Percentiles rank a stretch among this genome's conserved stretches.
Conservation (phyloP, 257 asterid species). For the Solanum etuberosum region DNA sequence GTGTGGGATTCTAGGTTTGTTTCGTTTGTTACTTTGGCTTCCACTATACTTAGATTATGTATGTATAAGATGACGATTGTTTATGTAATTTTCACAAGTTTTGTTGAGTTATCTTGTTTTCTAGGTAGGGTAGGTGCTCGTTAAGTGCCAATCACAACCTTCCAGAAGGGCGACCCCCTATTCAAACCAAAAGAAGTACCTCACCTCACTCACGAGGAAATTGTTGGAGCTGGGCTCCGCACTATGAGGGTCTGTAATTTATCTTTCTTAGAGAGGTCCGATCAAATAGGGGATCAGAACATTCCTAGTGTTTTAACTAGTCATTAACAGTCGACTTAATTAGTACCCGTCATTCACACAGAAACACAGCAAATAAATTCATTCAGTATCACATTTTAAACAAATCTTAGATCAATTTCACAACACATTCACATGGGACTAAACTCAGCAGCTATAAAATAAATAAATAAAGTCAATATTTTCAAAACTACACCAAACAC, state of each 20-base stretch:
- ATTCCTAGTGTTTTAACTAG: not conserved
- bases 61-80: not conserved
- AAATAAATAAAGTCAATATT: not conserved
- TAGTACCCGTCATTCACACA: not conserved
- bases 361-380: not conserved
- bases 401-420: conserved; percentile 1
- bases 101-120: not conserved
- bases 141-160: not conserved
- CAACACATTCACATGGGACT: not conserved
- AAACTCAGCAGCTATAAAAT: not conserved
- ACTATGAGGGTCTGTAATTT: not conserved
- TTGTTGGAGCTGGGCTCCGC: not conserved
- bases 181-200: not conserved
- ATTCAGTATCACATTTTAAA: not conserved
- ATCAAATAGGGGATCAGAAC: not conserved
- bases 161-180: not conserved
- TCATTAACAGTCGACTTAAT: not conserved
- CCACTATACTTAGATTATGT: not conserved
- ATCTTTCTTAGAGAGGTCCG: not conserved
- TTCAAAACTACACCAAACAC: not conserved
- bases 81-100: not conserved
- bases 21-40: not conserved
- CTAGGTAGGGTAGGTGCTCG: not conserved
- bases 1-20: not conserved
- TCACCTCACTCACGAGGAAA: not conserved